phyloP scores from a whole-genome alignment of 2,329 filamentous ascomycete genomes.

The Xylariaceae sp. region DNA sequence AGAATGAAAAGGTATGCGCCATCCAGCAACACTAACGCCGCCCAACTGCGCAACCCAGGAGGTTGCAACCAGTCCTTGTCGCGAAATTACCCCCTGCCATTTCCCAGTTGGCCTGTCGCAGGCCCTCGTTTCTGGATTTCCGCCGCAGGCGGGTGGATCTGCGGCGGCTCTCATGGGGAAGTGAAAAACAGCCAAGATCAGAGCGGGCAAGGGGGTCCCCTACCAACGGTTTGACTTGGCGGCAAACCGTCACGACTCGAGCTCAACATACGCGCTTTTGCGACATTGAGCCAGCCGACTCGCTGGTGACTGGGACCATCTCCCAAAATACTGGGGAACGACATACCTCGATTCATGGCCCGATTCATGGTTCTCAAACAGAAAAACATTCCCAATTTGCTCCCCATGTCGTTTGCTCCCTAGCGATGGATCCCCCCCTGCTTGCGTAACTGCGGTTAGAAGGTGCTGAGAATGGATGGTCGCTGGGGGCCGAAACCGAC shows the following conservation, averaged over 20 bases:
- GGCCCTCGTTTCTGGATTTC: constrained; percentile 26
- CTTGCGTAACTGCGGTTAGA: not conserved
- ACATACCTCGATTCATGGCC: constrained; percentile 18
- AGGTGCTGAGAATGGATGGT: not conserved
- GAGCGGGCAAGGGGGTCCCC: constrained; percentile 3
- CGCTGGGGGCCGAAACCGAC: constrained; percentile 4
- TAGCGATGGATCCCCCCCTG: not conserved
- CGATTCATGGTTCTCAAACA: constrained; percentile 20
- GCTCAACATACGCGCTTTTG: constrained; percentile 25
- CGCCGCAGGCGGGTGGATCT: constrained; percentile 22
- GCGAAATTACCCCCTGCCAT: constrained; percentile 27
- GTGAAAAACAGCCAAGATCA: constrained; percentile 5
- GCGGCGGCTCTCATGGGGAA: constrained; percentile 2
- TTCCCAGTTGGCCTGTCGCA: constrained; percentile 32
- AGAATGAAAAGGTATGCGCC: constrained; percentile 8
- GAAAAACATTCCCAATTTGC: not conserved
- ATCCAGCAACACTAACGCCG: not conserved
- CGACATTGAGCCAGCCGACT: constrained; percentile 20
- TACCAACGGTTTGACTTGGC: constrained; percentile 38
- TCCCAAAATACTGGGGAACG: constrained; percentile 7
- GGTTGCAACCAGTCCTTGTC: constrained; percentile 8
- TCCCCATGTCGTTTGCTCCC: not conserved
- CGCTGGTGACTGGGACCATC: constrained; percentile 2
- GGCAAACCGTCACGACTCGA: constrained; percentile 23
- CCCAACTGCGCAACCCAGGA: no score